phyloP scores from a whole-genome alignment of 208 protist species.

The Leishmania martiniquensis region DNA sequence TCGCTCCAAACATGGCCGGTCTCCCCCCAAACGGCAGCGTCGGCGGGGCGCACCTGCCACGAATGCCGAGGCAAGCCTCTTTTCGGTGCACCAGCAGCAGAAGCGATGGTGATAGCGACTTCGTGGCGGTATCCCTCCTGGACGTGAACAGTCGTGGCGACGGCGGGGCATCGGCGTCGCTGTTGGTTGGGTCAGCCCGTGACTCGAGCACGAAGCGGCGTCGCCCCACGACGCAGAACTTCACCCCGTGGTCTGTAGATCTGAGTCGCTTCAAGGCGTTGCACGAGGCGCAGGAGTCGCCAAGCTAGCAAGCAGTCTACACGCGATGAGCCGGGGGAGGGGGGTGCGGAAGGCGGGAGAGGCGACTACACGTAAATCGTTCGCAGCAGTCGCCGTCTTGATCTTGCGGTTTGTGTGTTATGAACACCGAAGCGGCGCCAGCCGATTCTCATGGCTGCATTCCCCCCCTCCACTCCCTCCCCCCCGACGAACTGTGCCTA shows the following conservation, averaged over 20 bases:
- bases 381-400: not conserved
- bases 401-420: too few relatives aligned
- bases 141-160: conserved; percentile 3
- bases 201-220: conserved; percentile 30
- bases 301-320: not conserved
- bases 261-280: conserved; percentile 25
- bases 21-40: not conserved
- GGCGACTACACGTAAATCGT: not conserved
- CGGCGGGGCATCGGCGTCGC: not conserved
- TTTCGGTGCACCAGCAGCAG: not conserved
- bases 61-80: not conserved
- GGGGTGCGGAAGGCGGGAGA: not conserved
- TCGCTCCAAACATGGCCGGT: not conserved
- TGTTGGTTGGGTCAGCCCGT: conserved; percentile 16
- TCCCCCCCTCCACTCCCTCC: too few relatives aligned
- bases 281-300: conserved; percentile 1
- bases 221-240: conserved; percentile 25
- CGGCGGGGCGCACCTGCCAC: not conserved
- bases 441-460: too few relatives aligned
- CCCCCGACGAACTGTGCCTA: too few relatives aligned
- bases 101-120: not conserved
- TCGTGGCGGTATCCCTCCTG: not conserved
- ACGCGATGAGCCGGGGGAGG: not conserved
- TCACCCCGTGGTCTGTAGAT: conserved; percentile 33
- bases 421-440: too few relatives aligned